Percentiles rank a stretch among this genome's conserved stretches.
Conservation (phyloP, 2,329 filamentous ascomycete genomes). For the Ceratocystis huliohia region DNA sequence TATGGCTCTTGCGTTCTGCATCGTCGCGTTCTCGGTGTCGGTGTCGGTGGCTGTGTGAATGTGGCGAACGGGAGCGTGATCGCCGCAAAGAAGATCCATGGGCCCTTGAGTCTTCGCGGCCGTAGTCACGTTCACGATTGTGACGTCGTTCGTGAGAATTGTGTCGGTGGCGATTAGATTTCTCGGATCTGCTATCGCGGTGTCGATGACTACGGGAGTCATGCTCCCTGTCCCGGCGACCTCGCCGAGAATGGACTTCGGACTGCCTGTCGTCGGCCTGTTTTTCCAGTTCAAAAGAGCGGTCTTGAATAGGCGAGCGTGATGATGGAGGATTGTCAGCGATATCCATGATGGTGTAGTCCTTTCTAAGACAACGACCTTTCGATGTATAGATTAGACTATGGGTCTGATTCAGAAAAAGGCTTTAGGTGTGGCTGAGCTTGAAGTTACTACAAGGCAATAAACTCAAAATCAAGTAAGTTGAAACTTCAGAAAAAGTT, state of each 20-base stretch:
- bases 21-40: neutral
- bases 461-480: neutral
- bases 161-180: conserved; percentile 9
- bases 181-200: conserved; percentile 4
- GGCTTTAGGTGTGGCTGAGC: too few species aligned
- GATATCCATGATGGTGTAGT: neutral
- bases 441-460: too few species aligned
- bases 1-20: neutral
- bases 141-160: neutral
- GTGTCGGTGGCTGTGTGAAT: neutral
- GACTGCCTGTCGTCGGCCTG: neutral
- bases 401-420: neutral
- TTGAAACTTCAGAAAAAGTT: neutral
- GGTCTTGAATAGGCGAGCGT: conserved; percentile 3
- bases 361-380: neutral
- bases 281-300: neutral
- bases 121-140: neutral
- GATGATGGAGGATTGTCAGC: neutral
- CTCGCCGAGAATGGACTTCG: neutral
- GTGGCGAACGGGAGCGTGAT: conserved; percentile 2
- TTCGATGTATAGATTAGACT: neutral
- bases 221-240: neutral
- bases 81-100: neutral
- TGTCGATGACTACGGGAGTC: neutral
- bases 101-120: neutral